A percentile compares a stretch with the other conserved stretches of the same genome.
phyloP scores from a whole-genome alignment of 139 green algal species.

The Coelastrella sp. region DNA sequence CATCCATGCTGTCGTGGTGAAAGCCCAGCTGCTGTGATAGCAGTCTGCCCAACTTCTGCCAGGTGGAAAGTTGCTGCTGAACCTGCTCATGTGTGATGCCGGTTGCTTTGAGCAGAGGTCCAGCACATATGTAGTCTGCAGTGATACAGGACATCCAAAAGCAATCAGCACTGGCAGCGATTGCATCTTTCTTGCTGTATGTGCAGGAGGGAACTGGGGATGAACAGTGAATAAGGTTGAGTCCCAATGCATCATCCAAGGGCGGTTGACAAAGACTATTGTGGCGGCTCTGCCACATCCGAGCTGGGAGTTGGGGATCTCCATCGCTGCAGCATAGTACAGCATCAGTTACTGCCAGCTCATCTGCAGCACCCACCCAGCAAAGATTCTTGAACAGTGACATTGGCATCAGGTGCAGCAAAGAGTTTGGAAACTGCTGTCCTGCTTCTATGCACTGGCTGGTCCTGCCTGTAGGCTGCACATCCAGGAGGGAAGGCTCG shows the following conservation, averaged over 20 bases:
- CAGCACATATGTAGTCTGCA: constrained; percentile 71
- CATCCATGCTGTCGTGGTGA: constrained; percentile 50
- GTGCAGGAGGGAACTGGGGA: no score
- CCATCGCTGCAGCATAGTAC: no score
- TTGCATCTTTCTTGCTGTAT: neutral
- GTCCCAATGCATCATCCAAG: no score
- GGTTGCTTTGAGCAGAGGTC: constrained; percentile 69
- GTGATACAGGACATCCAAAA: neutral
- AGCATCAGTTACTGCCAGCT: neutral
- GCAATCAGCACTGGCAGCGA: neutral
- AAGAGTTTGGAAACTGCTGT: neutral
- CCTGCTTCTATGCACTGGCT: neutral
- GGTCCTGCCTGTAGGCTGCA: neutral
- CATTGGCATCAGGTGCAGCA: constrained; percentile 27
- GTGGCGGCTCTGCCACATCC: no score
- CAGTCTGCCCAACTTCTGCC: constrained; percentile 57
- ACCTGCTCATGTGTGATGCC: constrained; percentile 60
- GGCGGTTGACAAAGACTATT: no score
- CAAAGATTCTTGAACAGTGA: constrained; percentile 13
- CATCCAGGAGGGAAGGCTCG: neutral
- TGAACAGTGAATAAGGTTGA: neutral
- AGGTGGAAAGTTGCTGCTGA: constrained; percentile 48
- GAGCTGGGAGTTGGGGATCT: no score
- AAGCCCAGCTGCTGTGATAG: constrained; percentile 62
- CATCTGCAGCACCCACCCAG: neutral